Evolutionary conservation across 2,329 filamentous ascomycete genomes (phyloP).

Genomic region (Phialophora verrucosa): DNA sequence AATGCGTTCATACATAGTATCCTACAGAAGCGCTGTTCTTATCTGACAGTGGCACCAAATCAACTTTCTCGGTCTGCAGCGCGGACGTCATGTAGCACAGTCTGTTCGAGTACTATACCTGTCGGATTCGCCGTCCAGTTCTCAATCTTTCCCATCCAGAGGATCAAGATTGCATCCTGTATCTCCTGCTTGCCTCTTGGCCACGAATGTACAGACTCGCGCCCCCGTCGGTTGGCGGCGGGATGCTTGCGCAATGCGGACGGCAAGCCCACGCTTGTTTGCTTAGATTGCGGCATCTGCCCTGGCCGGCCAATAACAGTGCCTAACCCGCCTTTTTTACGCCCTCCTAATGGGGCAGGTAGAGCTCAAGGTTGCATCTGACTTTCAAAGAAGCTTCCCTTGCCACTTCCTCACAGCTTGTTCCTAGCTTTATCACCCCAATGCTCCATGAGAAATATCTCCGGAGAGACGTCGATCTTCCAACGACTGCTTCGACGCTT

Average conservation of each 20-base stretch:
- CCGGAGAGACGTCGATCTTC: conserved; percentile 3
- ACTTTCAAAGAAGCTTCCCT: conserved; percentile 5
- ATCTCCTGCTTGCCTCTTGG: neutral
- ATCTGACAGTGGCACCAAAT: neutral
- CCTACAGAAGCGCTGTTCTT: neutral
- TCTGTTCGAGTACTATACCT: neutral
- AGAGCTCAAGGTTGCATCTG: conserved; percentile 1
- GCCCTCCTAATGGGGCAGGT: conserved; percentile 6
- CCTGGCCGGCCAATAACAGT: conserved; percentile 7
- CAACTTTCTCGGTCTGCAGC: neutral
- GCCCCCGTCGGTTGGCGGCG: neutral
- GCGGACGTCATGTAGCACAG: neutral
- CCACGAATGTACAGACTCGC: neutral
- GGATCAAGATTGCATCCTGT: neutral
- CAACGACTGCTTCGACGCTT: conserved; percentile 6
- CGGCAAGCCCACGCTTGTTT: conserved; percentile 1
- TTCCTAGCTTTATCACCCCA: conserved; percentile 15
- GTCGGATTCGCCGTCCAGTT: neutral
- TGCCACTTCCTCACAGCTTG: conserved; percentile 4
- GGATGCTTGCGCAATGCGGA: conserved; percentile 4
- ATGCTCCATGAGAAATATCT: neutral
- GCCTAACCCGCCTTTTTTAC: neutral
- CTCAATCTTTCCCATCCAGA: neutral
- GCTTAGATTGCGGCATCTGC: conserved; percentile 21
- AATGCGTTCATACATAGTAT: too few species aligned